These are phyloP conservation scores for Polytrichum commune DNA, from an alignment of 225 moss, liverwort and hornwort genomes.

Conservation along the genomic window DNA sequence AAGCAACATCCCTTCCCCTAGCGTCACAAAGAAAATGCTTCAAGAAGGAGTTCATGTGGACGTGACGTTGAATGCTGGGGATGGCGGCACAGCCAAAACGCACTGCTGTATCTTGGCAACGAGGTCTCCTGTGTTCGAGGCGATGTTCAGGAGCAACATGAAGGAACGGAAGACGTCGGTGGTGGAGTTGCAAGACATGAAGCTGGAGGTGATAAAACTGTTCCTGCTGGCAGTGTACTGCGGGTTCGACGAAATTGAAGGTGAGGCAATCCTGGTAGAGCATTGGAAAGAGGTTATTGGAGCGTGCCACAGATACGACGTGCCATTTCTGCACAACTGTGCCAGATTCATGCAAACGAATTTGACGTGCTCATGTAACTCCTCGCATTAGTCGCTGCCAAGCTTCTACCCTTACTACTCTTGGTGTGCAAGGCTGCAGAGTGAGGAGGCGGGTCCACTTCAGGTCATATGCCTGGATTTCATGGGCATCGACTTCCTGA, in stretches of 20 bases:
- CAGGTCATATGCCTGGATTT: neutral
- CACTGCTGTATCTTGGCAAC: neutral
- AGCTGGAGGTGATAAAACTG: neutral
- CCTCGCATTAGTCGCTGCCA: too few species aligned
- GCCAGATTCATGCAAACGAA: slow-evolving; percentile 1
- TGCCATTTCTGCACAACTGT: neutral
- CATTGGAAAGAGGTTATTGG: neutral
- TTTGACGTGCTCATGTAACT: too few species aligned
- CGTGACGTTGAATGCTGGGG: neutral
- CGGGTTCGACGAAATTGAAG: neutral
- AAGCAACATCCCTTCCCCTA: neutral
- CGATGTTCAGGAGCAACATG: slow-evolving; percentile 8
- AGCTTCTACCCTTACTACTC: too few species aligned
- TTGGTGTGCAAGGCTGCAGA: too few species aligned
- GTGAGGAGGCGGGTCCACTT: neutral
- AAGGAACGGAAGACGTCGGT: neutral
- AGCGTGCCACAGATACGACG: slow-evolving; percentile 3
- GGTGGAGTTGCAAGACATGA: neutral
- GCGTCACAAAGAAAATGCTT: neutral
- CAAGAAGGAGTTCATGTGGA: neutral
- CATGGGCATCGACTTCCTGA: neutral
- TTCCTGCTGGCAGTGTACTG: neutral
- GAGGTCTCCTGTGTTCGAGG: slow-evolving; percentile 1
- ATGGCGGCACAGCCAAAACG: neutral
- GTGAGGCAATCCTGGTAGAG: neutral